Base-by-base conservation (phyloP, 164 flowering plant genomes). In the Pachysandra terminalis region DNA sequence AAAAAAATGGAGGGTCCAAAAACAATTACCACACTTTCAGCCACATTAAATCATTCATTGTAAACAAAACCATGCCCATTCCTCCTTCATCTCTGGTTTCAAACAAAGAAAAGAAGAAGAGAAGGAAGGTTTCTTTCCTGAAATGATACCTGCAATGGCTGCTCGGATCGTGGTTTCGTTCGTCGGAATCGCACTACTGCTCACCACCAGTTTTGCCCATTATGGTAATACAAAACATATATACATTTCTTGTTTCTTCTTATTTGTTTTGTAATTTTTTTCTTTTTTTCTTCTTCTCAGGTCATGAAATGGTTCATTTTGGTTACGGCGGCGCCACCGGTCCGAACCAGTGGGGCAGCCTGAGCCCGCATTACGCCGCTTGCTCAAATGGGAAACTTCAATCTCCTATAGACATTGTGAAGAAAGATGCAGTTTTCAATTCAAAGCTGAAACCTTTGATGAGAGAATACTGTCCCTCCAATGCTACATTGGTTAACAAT, bases 351-450 rank as follows among this genome's bases (percentile, higher is more conserved):
- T 90, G 93, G 96, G 91, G 92, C 45, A 77, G 53, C 61, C 64
- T 86, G 75, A 71, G 62, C 48, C 79, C 81, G 23, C 3, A 40
- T 0, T 81, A 23, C 75, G 19, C 69, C 0, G n/a, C 64, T 0
- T 90, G 93, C 65, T 55, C 80, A 0, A 25, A 49, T 0, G 91
- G 96, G 26, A 80, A 72, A 65, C 7, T 12, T 5, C 96, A 90
- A 68, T 86, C 93, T 48, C 96, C 96, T 0, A 68, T 90, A 2
- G 56, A 86, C 75, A 85, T 90, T 51, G 63, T 54, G 48, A 81
- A 67, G 60, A 28, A 66, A 17, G 9, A 75, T 0, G 63, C 65
- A 9, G 67, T 71, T 2, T 0, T 0, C 9, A 77, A 76, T 71
- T 27, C 61, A 10, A 71, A 53, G 0, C 73, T 85, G 68, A 45